These are phyloP conservation scores for Botrytis pseudocinerea DNA, from an alignment of 2,329 filamentous ascomycete species.

Conservation along the genomic window DNA sequence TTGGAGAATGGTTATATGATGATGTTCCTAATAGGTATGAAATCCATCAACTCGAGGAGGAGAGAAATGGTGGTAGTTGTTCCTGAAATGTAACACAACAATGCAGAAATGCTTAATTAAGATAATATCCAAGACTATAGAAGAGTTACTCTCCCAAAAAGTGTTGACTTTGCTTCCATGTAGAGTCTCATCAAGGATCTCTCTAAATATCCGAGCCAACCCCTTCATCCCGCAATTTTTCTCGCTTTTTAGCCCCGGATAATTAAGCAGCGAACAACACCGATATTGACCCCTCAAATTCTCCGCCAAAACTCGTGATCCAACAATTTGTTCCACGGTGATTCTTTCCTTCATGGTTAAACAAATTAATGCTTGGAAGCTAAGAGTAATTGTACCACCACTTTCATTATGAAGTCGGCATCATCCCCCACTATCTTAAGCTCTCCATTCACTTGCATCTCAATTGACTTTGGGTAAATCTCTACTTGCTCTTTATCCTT, in stretches of 20 bases:
- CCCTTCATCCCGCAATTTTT: conserved; percentile 14
- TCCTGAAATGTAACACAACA: background rate
- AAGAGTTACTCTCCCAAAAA: background rate
- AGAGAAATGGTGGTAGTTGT: background rate
- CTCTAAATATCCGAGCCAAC: conserved; percentile 11
- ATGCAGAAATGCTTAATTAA: background rate
- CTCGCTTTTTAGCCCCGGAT: conserved; percentile 23
- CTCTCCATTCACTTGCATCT: background rate
- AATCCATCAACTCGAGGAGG: background rate
- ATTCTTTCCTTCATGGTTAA: background rate
- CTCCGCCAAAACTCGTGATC: conserved; percentile 24
- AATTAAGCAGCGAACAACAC: conserved; percentile 19
- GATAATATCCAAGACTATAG: background rate
- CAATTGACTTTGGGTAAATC: conserved; percentile 14
- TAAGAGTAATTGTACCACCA: conserved; percentile 3
- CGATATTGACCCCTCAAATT: conserved; percentile 17
- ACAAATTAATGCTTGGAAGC: background rate
- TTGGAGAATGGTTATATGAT: background rate
- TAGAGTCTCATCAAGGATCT: background rate
- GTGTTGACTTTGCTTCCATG: background rate
- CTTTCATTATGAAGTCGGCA: background rate
- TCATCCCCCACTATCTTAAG: conserved; percentile 8
- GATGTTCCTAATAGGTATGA: background rate
- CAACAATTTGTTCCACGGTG: conserved; percentile 6
- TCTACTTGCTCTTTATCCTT: background rate